Percentiles rank a stretch among this genome's conserved stretches.
phyloP scores from a whole-genome alignment of 2,329 filamentous ascomycete species.

The Rhytidhysteron rufulum region DNA sequence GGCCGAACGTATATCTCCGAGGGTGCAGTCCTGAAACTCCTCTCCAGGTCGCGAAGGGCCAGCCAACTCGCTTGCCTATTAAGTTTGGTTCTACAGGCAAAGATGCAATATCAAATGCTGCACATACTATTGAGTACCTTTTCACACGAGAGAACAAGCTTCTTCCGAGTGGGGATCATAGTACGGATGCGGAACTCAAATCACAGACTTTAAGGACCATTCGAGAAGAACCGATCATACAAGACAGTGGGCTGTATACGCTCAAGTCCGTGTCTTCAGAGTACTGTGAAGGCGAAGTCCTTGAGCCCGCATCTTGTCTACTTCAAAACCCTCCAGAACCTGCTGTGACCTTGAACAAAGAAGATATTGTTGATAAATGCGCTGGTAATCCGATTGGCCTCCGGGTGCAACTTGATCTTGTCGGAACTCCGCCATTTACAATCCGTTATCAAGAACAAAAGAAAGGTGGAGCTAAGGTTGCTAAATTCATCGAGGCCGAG shows the following conservation, averaged over 20 bases:
- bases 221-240: slow-evolving; percentile 64
- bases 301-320: slow-evolving; percentile 91
- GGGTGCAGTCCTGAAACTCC: slow-evolving; percentile 78
- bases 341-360: slow-evolving; percentile 65
- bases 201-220: slow-evolving; percentile 59
- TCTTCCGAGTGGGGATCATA: slow-evolving; percentile 65
- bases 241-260: slow-evolving; percentile 80
- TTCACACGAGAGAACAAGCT: slow-evolving; percentile 74
- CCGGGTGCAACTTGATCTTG: slow-evolving; percentile 80
- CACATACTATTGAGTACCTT: slow-evolving; percentile 72
- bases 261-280: slow-evolving; percentile 75
- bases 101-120: slow-evolving; percentile 55
- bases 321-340: slow-evolving; percentile 89
- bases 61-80: slow-evolving; percentile 65
- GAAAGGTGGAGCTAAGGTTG: slow-evolving; percentile 50
- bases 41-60: slow-evolving; percentile 77
- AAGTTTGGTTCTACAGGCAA: slow-evolving; percentile 62
- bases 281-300: slow-evolving; percentile 80
- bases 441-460: slow-evolving; percentile 72
- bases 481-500: slow-evolving; percentile 52
- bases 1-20: slow-evolving; percentile 67
- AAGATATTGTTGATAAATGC: slow-evolving; percentile 91
- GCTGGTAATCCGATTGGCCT: slow-evolving; percentile 91
- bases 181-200: slow-evolving; percentile 53
- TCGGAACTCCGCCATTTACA: slow-evolving; percentile 88